phyloP scores from a whole-genome alignment of 2,329 filamentous ascomycete species.

The Aspergillus neotritici region DNA sequence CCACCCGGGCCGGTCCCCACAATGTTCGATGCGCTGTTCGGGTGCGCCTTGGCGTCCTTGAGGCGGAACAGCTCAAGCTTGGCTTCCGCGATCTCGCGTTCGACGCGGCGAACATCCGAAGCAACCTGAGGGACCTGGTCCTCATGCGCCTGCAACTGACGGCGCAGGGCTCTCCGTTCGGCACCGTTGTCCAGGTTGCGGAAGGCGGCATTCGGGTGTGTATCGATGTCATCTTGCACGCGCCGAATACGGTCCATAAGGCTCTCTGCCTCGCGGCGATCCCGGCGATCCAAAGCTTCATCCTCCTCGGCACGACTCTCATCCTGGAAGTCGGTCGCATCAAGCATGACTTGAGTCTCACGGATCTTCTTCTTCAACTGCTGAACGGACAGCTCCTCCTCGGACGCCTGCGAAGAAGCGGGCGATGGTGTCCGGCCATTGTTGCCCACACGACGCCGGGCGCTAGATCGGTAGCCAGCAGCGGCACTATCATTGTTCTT shows the following conservation, averaged over 20 bases:
- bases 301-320: constrained; percentile 87
- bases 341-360: constrained; percentile 88
- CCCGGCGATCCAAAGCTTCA: constrained; percentile 81
- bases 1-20: constrained; percentile 92
- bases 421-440: constrained; percentile 72
- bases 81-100: constrained; percentile 88
- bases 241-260: constrained; percentile 87
- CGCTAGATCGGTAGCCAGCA: constrained; percentile 87
- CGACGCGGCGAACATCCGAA: constrained; percentile 82
- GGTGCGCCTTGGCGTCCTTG: constrained; percentile 87
- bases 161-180: constrained; percentile 76
- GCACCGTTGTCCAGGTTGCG: constrained; percentile 75
- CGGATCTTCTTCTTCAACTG: constrained; percentile 87
- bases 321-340: constrained; percentile 94
- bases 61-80: constrained; percentile 88
- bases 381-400: constrained; percentile 78
- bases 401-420: constrained; percentile 59
- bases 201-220: constrained; percentile 71
- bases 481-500: constrained; percentile 86
- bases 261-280: constrained; percentile 87
- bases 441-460: constrained; percentile 72
- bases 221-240: constrained; percentile 90
- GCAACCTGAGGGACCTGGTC: constrained; percentile 89
- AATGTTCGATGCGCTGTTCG: constrained; percentile 70
- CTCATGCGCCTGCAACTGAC: constrained; percentile 80